A percentile compares a stretch with the other conserved stretches of the same genome.
phyloP scores from a whole-genome alignment of 352 stramenopile species.

The Pythium vanterpoolii region DNA sequence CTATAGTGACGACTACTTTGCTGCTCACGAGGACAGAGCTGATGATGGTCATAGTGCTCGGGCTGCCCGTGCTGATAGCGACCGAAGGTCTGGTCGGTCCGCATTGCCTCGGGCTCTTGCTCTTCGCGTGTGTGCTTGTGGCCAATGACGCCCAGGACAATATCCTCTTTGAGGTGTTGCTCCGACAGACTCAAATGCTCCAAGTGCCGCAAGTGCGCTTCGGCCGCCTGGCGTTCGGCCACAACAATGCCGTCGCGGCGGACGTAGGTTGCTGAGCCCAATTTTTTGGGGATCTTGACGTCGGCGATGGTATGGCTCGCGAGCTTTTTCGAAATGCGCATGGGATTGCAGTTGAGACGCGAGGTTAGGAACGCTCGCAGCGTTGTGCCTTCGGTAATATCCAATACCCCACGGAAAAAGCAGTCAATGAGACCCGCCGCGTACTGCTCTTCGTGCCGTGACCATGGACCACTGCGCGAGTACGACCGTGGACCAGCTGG shows the following conservation, averaged over 20 bases:
- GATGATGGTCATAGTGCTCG: neutral
- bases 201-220: conserved; percentile 38
- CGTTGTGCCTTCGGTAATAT: conserved; percentile 60
- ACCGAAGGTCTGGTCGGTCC: neutral
- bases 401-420: conserved; percentile 64
- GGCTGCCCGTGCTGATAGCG: neutral
- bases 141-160: conserved; percentile 20
- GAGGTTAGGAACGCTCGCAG: conserved; percentile 59
- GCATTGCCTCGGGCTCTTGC: neutral
- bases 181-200: conserved; percentile 25
- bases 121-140: conserved; percentile 17
- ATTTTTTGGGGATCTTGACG: conserved; percentile 70
- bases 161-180: conserved; percentile 16
- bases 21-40: neutral
- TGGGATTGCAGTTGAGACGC: conserved; percentile 67
- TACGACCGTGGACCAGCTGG: conserved; percentile 26
- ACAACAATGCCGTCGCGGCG: conserved; percentile 30
- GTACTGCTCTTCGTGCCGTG: conserved; percentile 65
- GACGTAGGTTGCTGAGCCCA: conserved; percentile 64
- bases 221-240: conserved; percentile 31
- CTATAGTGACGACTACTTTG: neutral
- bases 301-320: conserved; percentile 61
- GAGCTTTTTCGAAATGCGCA: conserved; percentile 79
- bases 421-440: conserved; percentile 57
- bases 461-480: conserved; percentile 61